These are phyloP conservation scores for Oxyria digyna DNA, from an alignment of 148 eudicot species.

Conservation along the genomic window DNA sequence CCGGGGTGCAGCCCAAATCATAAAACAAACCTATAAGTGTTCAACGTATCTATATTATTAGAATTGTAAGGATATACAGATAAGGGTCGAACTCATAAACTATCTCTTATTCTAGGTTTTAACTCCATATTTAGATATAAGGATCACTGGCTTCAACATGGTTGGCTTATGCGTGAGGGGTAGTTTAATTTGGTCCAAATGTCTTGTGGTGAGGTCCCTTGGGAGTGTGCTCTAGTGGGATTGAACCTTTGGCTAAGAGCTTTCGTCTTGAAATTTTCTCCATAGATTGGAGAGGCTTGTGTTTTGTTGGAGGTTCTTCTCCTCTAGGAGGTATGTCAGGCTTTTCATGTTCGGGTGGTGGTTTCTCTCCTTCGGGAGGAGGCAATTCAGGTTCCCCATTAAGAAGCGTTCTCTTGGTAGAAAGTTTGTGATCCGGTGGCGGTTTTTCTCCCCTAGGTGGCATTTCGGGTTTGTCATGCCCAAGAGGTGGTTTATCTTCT, in stretches of 20 bases:
- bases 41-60: too few relatives aligned
- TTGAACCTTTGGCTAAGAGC: constrained; percentile 23
- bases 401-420: too few relatives aligned
- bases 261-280: not conserved
- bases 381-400: constrained; percentile 12
- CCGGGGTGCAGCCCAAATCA: too few relatives aligned
- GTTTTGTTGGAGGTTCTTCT: constrained; percentile 1
- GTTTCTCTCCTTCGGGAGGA: too few relatives aligned
- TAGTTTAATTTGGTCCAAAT: too few relatives aligned
- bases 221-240: constrained; percentile 8
- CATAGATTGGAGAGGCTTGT: not conserved
- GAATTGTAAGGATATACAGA: too few relatives aligned
- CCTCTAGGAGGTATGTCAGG: not conserved
- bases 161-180: too few relatives aligned
- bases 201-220: not conserved
- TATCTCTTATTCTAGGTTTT: not conserved
- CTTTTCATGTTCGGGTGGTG: not conserved
- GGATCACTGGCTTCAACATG: not conserved
- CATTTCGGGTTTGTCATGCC: not conserved
- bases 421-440: not conserved
- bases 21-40: too few relatives aligned
- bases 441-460: constrained; percentile 2
- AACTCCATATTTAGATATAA: not conserved
- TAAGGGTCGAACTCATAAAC: too few relatives aligned
- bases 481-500: not conserved